Evolutionary conservation across 768 basidiomycete species (phyloP), one percentile per base, ranked within the genome.

Genomic region (Rhizopogon salebrosus): DNA sequence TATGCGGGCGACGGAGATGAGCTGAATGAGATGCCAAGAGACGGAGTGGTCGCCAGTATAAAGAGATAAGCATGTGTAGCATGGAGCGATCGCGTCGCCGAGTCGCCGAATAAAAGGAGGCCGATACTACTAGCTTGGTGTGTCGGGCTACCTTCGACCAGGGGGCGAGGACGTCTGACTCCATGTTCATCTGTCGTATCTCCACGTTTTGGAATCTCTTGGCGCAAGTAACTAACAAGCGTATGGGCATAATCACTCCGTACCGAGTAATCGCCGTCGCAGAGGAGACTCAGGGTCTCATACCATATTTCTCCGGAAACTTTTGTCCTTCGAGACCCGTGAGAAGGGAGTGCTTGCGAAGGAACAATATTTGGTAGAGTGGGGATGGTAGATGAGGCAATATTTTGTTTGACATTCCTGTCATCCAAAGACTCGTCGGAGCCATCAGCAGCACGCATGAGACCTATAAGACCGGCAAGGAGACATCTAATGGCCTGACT

Each of bases 221-320:
- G 75, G 36, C 79, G 73, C 55, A 95, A 70, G 69, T 92, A 97
- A 42, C 84, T 81, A 3, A 87, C 70, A n/a, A 97, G 68, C 4
- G 84, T 81, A 35, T 78, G 72, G 1, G 84, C 79, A 64, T 93
- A 95, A 57, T 90, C 88, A 11, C 81, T 79, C 51, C 94, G 83
- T 20, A 95, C 83, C n/a, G 80, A 72, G 60, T 80, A 85, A 52
- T 91, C 85, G 11, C 71, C 66, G 63, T 95, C 92, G 64, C 92
- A 95, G 4, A 95, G 69, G 24, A 97, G 74, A 43, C 85, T 87
- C 40, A 95, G 68, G 2, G 90, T 94, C 55, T 95, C 93, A 64
- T 93, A 90, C 92, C 92, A 95, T 31, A 87, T 80, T 62, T 93
- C 92, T 26, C 88, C 85, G 3, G 86, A 76, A 29, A 97, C 79